These are phyloP conservation scores for Fraxinus angustifolia DNA, from an alignment of 305 asterid species.

Conservation along the genomic window DNA sequence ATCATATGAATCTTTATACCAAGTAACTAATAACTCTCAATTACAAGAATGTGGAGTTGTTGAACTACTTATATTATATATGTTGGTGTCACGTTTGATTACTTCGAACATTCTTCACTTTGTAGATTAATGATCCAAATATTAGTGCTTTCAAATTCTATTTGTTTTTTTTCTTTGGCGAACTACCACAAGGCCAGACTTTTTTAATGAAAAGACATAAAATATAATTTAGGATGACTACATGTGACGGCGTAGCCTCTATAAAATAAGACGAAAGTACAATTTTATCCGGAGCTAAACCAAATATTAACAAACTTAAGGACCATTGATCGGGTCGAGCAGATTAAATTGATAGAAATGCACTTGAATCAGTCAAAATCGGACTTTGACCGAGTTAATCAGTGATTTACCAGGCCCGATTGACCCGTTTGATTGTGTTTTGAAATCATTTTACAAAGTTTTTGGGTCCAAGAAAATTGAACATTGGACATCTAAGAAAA, in stretches of 20 bases:
- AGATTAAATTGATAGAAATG: too few species aligned
- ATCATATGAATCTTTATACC: background rate
- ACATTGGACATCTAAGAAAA: too few species aligned
- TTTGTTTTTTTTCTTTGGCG: background rate
- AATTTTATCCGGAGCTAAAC: background rate
- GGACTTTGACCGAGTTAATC: too few species aligned
- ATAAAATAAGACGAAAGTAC: background rate
- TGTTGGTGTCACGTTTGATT: conserved; percentile 20
- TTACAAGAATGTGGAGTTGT: conserved; percentile 38
- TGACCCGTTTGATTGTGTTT: too few species aligned
- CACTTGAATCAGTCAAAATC: too few species aligned
- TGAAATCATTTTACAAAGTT: too few species aligned
- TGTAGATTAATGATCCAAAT: background rate
- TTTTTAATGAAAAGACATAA: background rate
- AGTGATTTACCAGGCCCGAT: too few species aligned
- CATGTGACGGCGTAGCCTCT: background rate
- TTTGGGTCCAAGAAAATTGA: too few species aligned
- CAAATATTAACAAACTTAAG: background rate
- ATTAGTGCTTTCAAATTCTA: background rate
- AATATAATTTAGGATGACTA: background rate
- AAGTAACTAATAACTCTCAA: background rate
- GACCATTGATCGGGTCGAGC: too few species aligned
- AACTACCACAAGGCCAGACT: background rate
- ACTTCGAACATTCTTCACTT: conserved; percentile 17
- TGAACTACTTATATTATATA: conserved; percentile 21